A percentile compares a stretch with the other conserved stretches of the same genome.
These are phyloP conservation scores for Solanum boliviense DNA, from an alignment of 257 asterid genomes.

Conservation along the genomic window DNA sequence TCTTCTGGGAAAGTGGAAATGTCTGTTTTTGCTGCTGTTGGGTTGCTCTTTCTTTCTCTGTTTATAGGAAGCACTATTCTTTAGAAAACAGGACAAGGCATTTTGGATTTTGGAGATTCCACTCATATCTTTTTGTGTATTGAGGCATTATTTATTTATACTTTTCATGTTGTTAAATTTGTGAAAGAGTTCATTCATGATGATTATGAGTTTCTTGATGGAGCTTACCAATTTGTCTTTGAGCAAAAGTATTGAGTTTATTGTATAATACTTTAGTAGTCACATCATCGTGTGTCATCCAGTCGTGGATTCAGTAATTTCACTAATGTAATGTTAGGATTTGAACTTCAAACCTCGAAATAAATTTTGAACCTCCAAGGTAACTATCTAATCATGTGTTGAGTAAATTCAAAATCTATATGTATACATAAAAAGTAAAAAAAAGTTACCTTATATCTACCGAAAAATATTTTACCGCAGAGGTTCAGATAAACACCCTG, in stretches of 20 bases:
- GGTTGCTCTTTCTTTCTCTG: slow-evolving; percentile 7
- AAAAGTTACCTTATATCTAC: too few relatives aligned
- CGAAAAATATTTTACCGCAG: too few relatives aligned
- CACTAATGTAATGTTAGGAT: too few relatives aligned
- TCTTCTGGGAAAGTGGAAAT: slow-evolving; percentile 12
- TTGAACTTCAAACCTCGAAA: neutral
- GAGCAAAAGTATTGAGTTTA: neutral
- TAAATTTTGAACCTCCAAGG: neutral
- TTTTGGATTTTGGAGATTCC: neutral
- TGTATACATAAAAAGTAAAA: neutral
- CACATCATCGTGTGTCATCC: neutral
- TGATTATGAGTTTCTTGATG: neutral
- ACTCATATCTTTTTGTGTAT: neutral
- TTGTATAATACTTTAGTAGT: neutral
- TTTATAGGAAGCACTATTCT: neutral
- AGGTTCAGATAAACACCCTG: neutral
- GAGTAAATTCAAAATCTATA: neutral
- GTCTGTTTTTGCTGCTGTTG: slow-evolving; percentile 21
- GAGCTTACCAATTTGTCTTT: neutral
- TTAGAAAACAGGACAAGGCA: neutral
- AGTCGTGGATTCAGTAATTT: too few relatives aligned
- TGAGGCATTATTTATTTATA: neutral
- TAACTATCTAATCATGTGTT: neutral
- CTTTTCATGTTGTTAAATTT: neutral
- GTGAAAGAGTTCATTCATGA: neutral